Evolutionary conservation across 192 early-diverging fungal species (phyloP), one percentile per base, ranked within the genome.

Genomic region (Rhizophagus prolifer): DNA sequence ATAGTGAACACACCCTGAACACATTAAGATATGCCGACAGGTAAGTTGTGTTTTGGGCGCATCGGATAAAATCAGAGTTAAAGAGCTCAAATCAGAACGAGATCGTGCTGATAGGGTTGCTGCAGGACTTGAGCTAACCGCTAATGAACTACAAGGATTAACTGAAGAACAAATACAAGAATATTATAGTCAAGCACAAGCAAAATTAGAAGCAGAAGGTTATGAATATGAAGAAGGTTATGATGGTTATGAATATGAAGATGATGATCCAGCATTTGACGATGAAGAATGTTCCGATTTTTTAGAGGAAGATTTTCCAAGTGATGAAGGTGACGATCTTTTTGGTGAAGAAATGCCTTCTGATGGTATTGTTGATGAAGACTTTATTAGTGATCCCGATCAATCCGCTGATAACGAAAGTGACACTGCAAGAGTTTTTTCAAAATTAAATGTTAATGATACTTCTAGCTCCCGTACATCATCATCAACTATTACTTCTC

Each of bases 11-110:
- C 80, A 95, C 95, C 0, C 84, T 99, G 25, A 99, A 99, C 77
- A 99, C 98, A 1, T 85, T 99, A 58, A 90, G 97, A 36, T 99
- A 99, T 80, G 95, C 98, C 16, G 97, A 98, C 79, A 88, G 96
- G 88, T 86, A 86, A 50, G 62, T 66, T 58, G 14, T 62, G 2
- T 62, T 62, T 62, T 62, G 38, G 9, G 9, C 19, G 28, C 21
- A 23, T 58, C 0, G 36, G 25, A 70, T 50, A 38, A 44, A 31
- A 38, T 61, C 28, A 80, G 83, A 28, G 83, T 84, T 6, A 85
- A 85, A 44, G 84, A 85, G 38, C 60, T 85, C 4, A 85, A 85
- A 72, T 82, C 82, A 9, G 84, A 85, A 69, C 72, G 81, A 59
- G 81, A 83, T 46, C 75, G 78, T 34, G 79, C 77, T 4, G 72